Evolutionary conservation across 768 basidiomycete genomes (phyloP).

Genomic region (Termitomyces sp.): DNA sequence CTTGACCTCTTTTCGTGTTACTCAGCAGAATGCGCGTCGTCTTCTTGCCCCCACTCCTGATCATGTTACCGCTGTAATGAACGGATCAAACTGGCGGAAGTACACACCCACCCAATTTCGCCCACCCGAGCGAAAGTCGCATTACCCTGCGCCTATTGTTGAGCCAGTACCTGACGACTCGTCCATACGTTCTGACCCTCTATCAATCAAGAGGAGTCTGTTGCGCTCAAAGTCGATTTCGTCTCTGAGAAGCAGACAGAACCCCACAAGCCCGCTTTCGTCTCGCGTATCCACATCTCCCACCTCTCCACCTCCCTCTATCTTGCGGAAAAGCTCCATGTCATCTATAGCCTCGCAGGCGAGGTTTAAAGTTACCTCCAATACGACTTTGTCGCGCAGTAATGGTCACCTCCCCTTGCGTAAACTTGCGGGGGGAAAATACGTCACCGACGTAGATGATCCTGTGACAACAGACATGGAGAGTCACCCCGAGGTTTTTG

Average conservation of each 20-base stretch:
- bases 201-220: constrained; percentile 34
- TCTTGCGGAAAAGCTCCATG: constrained; percentile 40
- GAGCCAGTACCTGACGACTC: constrained; percentile 28
- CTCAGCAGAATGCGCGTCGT: constrained; percentile 33
- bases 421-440: constrained; percentile 15
- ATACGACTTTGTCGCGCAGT: constrained; percentile 32
- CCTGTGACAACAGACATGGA: constrained; percentile 15
- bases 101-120: constrained; percentile 18
- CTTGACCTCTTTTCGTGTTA: constrained; percentile 44
- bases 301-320: constrained; percentile 16
- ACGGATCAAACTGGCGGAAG: constrained; percentile 30
- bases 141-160: constrained; percentile 5
- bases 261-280: constrained; percentile 24
- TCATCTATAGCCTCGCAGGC: constrained; percentile 53
- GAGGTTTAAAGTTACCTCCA: constrained; percentile 32
- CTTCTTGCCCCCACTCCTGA: constrained; percentile 25
- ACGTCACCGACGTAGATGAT: constrained; percentile 19
- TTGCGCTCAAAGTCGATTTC: constrained; percentile 39
- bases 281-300: constrained; percentile 19
- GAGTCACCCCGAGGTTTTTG: constrained; percentile 44
- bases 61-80: constrained; percentile 23
- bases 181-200: constrained; percentile 38
- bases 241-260: constrained; percentile 20
- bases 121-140: constrained; percentile 5
- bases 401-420: constrained; percentile 36